A percentile compares a stretch with the other conserved stretches of the same genome.
phyloP scores from a whole-genome alignment of 352 stramenopile genomes.

The Pythium rhizo-oryzae region DNA sequence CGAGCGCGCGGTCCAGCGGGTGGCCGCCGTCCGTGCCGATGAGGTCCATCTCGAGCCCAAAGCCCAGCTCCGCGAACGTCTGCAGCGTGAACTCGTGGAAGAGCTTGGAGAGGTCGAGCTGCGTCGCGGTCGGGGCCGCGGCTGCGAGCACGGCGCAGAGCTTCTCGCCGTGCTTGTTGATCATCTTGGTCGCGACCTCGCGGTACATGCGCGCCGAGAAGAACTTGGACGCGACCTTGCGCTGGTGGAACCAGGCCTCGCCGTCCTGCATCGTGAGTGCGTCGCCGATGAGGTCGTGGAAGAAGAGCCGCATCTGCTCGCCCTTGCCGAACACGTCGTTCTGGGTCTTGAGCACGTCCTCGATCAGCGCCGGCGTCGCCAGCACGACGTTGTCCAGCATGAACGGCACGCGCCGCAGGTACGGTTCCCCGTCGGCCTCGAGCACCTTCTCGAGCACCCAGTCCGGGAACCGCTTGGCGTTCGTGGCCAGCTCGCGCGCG shows the following conservation, averaged over 20 bases:
- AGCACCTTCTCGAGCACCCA: conserved; percentile 20
- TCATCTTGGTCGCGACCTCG: conserved; percentile 11
- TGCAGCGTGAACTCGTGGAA: conserved; percentile 31
- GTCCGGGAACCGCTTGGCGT: conserved; percentile 23
- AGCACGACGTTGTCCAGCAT: conserved; percentile 12
- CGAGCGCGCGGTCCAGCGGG: conserved; percentile 15
- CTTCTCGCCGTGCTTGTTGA: conserved; percentile 21
- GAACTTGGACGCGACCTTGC: conserved; percentile 24
- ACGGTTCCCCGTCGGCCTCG: conserved; percentile 10
- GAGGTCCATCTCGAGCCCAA: conserved; percentile 28
- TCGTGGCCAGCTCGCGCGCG: conserved; percentile 3
- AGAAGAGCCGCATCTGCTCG: neutral
- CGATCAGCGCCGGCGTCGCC: conserved; percentile 15
- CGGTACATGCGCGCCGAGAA: conserved; percentile 24
- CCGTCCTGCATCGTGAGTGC: conserved; percentile 26
- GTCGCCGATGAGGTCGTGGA: conserved; percentile 26
- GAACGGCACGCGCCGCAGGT: conserved; percentile 12
- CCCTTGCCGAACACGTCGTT: conserved; percentile 25
- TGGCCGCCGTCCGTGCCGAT: conserved; percentile 17
- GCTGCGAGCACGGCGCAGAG: conserved; percentile 1
- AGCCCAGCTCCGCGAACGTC: conserved; percentile 32
- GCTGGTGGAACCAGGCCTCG: conserved; percentile 24
- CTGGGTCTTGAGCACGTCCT: conserved; percentile 28
- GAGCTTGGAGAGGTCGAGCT: conserved; percentile 22
- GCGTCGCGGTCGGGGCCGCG: neutral